Conservation (phyloP, 2,329 filamentous ascomycete species). For the Zymoseptoria crescenta region DNA sequence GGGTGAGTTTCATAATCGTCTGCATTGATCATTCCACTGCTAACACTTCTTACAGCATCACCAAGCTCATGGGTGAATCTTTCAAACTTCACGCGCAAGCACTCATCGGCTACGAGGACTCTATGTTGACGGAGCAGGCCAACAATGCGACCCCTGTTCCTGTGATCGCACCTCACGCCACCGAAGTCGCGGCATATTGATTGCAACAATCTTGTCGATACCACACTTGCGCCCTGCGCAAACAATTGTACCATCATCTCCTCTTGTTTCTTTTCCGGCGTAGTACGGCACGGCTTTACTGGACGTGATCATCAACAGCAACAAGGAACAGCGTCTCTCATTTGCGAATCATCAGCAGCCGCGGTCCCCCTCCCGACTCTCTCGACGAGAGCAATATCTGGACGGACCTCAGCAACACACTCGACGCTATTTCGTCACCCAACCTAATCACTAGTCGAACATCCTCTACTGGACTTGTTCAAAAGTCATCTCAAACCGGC, state of each 20-base stretch:
- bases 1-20: conserved; percentile 59
- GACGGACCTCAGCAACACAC: neutral
- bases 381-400: neutral
- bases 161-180: conserved; percentile 20
- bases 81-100: conserved; percentile 96
- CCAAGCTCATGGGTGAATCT: conserved; percentile 93
- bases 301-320: neutral
- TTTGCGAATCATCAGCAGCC: neutral
- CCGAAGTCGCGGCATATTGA: conserved; percentile 28
- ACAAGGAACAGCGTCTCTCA: neutral
- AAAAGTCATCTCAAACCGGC: neutral
- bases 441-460: neutral
- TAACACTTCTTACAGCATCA: conserved; percentile 56
- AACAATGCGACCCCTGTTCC: conserved; percentile 17
- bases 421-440: neutral
- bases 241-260: neutral
- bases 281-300: neutral
- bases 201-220: neutral
- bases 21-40: neutral
- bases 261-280: neutral
- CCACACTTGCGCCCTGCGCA: neutral
- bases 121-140: conserved; percentile 42
- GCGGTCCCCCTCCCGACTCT: neutral
- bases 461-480: neutral
- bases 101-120: conserved; percentile 88